Base-by-base conservation (phyloP, 2,329 filamentous ascomycete genomes). In the Incumbomyces lentus region DNA sequence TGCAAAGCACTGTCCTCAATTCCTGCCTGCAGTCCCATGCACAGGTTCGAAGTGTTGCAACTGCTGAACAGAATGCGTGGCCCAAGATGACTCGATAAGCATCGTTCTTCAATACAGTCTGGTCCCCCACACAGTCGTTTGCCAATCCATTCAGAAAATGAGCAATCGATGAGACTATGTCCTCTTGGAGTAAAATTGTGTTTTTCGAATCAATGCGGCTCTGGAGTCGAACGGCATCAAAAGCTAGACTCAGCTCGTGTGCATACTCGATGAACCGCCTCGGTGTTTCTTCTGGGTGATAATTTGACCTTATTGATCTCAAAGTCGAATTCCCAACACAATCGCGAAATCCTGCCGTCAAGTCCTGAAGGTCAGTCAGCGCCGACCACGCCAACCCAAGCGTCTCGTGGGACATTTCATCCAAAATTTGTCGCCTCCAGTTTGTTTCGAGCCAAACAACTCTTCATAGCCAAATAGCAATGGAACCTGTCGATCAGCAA, bases 331-430 rank as follows among this genome's bases (percentile, higher is more conserved):
- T 41, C 13, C 40, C 40, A n/a, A 35, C 17, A 16, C 14, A n/a
- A 34, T 44, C 40, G 32, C 40, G 40, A 44, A 44, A 16, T 18
- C 40, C 29, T 33, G 32, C 40, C 3, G 29, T 44, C 40, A 44
- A 34, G 34, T 44, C 40, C 18, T 44, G 30, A 35, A 44, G 32
- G 11, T 33, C 32, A 5, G 30, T 34, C 30, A 44, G 19, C 22
- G 40, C 32, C 13, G 40, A 44, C 40, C 40, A 44, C 30, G 32
- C 29, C 5, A 29, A 44, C 13, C 26, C 40, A 29, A 44, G 40
- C 10, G 30, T 44, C 32, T 44, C 40, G 40, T 44, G 40, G 17
- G 40, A 34, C 40, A 44, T 44, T 12, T n/a, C 40, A 41, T 41
- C 39, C 13, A 19, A 26, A 6, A 41, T 14, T 4, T 6, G 8